Percentiles rank a stretch among this genome's conserved stretches.
These are phyloP conservation scores for Vigna reflexopilosa DNA, from an alignment of 306 rosid genomes.

Conservation along the genomic window DNA sequence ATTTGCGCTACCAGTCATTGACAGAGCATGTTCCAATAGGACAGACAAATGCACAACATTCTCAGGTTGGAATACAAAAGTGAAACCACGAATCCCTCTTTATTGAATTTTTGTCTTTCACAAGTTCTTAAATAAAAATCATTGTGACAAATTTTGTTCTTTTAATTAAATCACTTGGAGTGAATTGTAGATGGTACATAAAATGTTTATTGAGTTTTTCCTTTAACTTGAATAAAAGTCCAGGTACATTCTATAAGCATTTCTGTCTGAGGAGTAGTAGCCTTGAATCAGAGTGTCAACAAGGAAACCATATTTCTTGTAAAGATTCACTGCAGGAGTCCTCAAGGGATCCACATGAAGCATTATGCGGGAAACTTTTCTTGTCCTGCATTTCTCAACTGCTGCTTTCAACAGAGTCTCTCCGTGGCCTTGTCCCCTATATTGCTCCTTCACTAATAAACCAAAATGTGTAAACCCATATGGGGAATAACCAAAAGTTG, in stretches of 20 bases:
- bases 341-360: slow-evolving; percentile 91
- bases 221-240: slow-evolving; percentile 61
- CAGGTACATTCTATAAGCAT: slow-evolving; percentile 84
- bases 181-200: neutral
- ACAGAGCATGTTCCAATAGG: neutral
- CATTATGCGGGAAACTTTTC: slow-evolving; percentile 70
- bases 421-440: slow-evolving; percentile 83
- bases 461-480: slow-evolving; percentile 29
- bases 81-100: neutral
- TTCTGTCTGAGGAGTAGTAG: slow-evolving; percentile 77
- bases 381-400: slow-evolving; percentile 70
- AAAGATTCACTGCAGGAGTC: slow-evolving; percentile 71
- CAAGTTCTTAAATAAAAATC: neutral
- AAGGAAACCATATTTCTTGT: slow-evolving; percentile 80
- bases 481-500: slow-evolving; percentile 15
- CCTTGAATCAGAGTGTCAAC: slow-evolving; percentile 71
- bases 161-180: neutral
- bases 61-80: neutral
- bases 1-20: neutral
- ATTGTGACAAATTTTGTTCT: neutral
- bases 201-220: slow-evolving; percentile 4
- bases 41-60: neutral
- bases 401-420: slow-evolving; percentile 80
- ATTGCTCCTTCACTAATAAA: slow-evolving; percentile 73
- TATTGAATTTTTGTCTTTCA: neutral